Conservation (phyloP, 129 eudicot species). For the Escallonia herrerae region DNA sequence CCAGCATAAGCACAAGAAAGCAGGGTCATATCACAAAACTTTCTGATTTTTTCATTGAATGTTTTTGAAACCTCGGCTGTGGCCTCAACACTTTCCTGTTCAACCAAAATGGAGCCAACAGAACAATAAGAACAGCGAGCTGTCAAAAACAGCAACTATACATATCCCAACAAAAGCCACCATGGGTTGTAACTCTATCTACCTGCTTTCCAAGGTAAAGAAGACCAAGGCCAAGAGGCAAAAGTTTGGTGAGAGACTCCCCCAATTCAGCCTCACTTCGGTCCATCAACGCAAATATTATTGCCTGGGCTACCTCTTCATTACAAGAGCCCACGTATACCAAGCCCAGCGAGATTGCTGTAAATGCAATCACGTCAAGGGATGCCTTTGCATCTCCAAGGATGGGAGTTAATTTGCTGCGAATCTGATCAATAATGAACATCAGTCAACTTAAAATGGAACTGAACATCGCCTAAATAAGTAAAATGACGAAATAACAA, state of each 20-base stretch:
- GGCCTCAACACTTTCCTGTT: conserved; percentile 97
- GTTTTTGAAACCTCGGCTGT: conserved; percentile 96
- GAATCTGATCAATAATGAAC: conserved; percentile 44
- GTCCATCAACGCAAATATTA: conserved; percentile 90
- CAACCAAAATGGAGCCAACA: not conserved
- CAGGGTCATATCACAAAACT: conserved; percentile 90
- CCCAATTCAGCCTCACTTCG: conserved; percentile 83
- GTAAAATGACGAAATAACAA: not conserved
- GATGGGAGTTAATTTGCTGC: conserved; percentile 57
- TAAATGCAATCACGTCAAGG: conserved; percentile 84
- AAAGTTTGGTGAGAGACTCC: conserved; percentile 71
- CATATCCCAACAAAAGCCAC: not conserved
- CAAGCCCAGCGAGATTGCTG: conserved; percentile 84
- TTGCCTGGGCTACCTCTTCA: conserved; percentile 94
- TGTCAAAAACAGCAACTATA: not conserved
- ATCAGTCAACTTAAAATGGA: not conserved
- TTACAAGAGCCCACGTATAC: conserved; percentile 94
- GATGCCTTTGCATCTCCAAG: conserved; percentile 79
- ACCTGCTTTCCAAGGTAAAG: conserved; percentile 98
- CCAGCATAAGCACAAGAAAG: conserved; percentile 98
- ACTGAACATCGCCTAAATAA: not conserved
- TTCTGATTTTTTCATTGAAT: conserved; percentile 83
- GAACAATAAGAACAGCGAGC: not conserved
- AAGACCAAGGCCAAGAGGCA: conserved; percentile 90
- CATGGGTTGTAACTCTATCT: not conserved